Evolutionary conservation across 2,329 filamentous ascomycete genomes (phyloP).

Genomic region (Microdochium bolleyi): DNA sequence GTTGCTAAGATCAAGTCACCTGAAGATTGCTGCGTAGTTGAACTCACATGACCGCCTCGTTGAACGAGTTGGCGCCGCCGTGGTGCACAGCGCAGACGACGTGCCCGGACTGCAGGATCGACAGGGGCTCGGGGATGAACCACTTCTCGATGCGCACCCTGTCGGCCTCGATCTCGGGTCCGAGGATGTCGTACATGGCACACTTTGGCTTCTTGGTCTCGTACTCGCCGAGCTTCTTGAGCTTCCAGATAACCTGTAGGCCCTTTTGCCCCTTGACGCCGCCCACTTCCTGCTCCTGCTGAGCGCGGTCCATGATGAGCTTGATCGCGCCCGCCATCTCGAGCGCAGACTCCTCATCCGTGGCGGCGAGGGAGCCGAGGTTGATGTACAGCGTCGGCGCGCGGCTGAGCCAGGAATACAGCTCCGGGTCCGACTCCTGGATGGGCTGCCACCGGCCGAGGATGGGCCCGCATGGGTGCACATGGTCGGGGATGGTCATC

Average conservation of each 20-base stretch:
- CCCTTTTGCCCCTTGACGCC: too few relatives aligned
- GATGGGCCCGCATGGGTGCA: conserved; percentile 38
- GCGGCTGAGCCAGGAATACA: conserved; percentile 31
- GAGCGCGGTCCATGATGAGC: conserved; percentile 20
- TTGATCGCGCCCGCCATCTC: conserved; percentile 29
- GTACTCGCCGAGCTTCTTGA: conserved; percentile 9
- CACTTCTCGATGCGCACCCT: conserved; percentile 29
- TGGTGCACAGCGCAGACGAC: conserved; percentile 34
- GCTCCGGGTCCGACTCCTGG: conserved; percentile 25
- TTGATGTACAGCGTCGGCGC: conserved; percentile 39
- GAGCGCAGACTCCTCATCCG: conserved; percentile 22
- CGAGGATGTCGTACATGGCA: conserved; percentile 12
- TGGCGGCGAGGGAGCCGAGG: conserved; percentile 30
- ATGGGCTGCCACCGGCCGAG: conserved; percentile 24
- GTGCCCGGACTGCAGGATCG: conserved; percentile 25
- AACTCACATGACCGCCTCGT: conserved; percentile 26
- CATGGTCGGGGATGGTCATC: conserved; percentile 25
- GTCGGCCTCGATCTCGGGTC: conserved; percentile 15
- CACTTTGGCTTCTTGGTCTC: background rate
- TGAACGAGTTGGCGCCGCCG: conserved; percentile 36
- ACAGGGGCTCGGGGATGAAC: conserved; percentile 27
- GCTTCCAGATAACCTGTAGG: conserved; percentile 26
- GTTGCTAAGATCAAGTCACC: too few relatives aligned
- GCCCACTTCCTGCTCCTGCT: conserved; percentile 1
- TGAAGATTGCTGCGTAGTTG: background rate